Conservation (phyloP, 208 protist species). For the Vickermania ingenoplastis region DNA sequence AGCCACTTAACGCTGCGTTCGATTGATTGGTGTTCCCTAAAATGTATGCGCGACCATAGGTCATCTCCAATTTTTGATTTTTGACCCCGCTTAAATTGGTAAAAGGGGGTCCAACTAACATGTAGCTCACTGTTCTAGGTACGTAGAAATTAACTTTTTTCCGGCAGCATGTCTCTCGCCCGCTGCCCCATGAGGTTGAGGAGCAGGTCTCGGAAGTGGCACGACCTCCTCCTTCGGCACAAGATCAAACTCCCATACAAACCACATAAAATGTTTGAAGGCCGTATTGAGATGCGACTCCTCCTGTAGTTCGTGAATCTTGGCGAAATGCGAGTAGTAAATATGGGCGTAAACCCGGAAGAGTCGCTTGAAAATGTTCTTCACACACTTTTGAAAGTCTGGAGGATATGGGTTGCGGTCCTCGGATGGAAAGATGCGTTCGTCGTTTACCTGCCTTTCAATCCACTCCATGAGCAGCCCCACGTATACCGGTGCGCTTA, state of each 20-base stretch:
- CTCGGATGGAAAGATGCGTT: conserved; percentile 94
- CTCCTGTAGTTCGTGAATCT: conserved; percentile 92
- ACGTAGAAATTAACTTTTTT: too few relatives aligned
- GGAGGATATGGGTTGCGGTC: conserved; percentile 80
- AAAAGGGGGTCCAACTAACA: too few relatives aligned
- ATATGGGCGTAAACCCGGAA: conserved; percentile 99
- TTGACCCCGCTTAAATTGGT: too few relatives aligned
- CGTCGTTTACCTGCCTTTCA: conserved; percentile 94
- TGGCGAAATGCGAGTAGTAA: conserved; percentile 97
- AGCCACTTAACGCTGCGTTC: too few relatives aligned
- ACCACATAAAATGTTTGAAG: conserved; percentile 91
- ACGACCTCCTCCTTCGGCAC: conserved; percentile 72
- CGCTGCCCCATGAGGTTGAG: conserved; percentile 80
- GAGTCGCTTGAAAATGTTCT: conserved; percentile 96
- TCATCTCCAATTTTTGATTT: too few relatives aligned
- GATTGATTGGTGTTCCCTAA: too few relatives aligned
- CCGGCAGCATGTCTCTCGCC: conserved; percentile 55
- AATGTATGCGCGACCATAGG: too few relatives aligned
- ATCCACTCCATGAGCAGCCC: conserved; percentile 98
- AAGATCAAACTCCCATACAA: conserved; percentile 86
- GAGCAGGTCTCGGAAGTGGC: conserved; percentile 69
- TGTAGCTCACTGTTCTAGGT: too few relatives aligned
- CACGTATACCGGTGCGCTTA: conserved; percentile 97
- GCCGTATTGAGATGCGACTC: conserved; percentile 98
- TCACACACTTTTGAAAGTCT: conserved; percentile 84